A percentile compares a stretch with the other conserved stretches of the same genome.
Evolutionary conservation across 179 eudicot species (phyloP).

Genomic region (Silene noctiflora): DNA sequence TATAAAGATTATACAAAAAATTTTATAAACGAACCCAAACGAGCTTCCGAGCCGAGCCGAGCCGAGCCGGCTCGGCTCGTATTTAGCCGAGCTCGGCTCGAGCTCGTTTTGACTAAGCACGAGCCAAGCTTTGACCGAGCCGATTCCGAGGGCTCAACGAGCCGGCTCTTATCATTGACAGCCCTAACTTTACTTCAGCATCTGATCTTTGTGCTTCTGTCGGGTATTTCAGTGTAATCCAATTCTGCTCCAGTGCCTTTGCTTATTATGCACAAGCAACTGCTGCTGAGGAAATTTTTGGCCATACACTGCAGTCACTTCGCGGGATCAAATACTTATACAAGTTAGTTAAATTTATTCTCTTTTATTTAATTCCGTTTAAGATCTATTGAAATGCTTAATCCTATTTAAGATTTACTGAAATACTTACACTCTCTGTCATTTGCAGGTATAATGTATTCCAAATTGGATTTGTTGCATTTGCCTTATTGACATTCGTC

Average conservation of each 20-base stretch:
- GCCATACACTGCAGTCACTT: conserved; percentile 95
- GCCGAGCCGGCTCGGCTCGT: too few relatives aligned
- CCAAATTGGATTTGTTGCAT: conserved; percentile 73
- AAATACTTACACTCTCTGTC: conserved; percentile 19
- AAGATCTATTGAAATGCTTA: conserved; percentile 1
- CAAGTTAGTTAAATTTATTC: conserved; percentile 55
- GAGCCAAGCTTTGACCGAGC: too few relatives aligned
- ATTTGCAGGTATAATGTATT: conserved; percentile 84
- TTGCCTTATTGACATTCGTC: conserved; percentile 75
- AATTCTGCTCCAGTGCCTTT: conserved; percentile 94
- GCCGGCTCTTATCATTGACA: too few relatives aligned
- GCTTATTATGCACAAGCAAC: conserved; percentile 99
- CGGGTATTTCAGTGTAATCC: conserved; percentile 72
- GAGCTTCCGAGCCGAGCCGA: too few relatives aligned
- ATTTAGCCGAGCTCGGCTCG: too few relatives aligned
- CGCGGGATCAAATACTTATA: conserved; percentile 95
- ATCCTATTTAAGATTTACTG: background rate
- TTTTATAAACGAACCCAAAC: too few relatives aligned
- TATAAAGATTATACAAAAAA: too few relatives aligned
- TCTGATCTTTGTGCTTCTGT: conserved; percentile 24
- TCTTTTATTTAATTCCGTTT: background rate
- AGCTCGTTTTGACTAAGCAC: too few relatives aligned
- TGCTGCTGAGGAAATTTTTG: conserved; percentile 94
- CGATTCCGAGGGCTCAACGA: too few relatives aligned
- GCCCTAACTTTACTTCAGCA: conserved; percentile 2